phyloP scores from a whole-genome alignment of 371 early-diverging fungal species.

The Lichtheimia hyalospora region DNA sequence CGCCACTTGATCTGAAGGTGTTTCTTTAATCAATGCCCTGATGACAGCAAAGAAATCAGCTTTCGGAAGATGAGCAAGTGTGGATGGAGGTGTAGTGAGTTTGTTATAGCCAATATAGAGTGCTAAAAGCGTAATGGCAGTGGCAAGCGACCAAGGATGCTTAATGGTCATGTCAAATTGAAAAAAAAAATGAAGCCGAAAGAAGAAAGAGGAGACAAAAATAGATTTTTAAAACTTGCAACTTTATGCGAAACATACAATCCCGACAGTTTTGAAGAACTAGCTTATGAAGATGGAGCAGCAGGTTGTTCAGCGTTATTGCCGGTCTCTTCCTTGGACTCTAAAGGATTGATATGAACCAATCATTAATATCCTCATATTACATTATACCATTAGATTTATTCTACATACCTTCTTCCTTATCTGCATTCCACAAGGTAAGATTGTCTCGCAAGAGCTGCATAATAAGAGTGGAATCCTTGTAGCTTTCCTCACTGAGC shows the following conservation, averaged over 20 bases:
- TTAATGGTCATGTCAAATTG: too few relatives aligned
- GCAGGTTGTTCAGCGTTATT: too few relatives aligned
- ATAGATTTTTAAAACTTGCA: too few relatives aligned
- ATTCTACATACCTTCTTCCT: constrained; percentile 81
- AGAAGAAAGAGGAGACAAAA: too few relatives aligned
- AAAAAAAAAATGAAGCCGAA: too few relatives aligned
- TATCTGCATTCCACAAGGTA: constrained; percentile 99
- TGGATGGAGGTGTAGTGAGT: constrained; percentile 5
- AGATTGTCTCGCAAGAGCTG: constrained; percentile 99
- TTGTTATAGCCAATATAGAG: background rate
- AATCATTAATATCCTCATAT: too few relatives aligned
- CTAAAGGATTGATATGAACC: too few relatives aligned
- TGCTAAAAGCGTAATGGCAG: background rate
- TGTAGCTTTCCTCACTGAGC: constrained; percentile 99
- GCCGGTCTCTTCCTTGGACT: too few relatives aligned
- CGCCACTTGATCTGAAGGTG: constrained; percentile 4
- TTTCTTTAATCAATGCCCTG: background rate
- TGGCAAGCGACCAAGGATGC: background rate
- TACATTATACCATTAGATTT: too few relatives aligned
- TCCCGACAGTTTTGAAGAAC: too few relatives aligned
- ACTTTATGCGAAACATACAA: too few relatives aligned
- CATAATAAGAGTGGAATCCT: constrained; percentile 99
- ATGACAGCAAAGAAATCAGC: constrained; percentile 7
- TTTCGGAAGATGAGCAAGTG: constrained; percentile 12
- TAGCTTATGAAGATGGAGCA: too few relatives aligned